Percentiles rank a stretch among this genome's conserved stretches.
phyloP scores from a whole-genome alignment of 1,139 yeast species.

The Magnusiomyces suaveolens region DNA sequence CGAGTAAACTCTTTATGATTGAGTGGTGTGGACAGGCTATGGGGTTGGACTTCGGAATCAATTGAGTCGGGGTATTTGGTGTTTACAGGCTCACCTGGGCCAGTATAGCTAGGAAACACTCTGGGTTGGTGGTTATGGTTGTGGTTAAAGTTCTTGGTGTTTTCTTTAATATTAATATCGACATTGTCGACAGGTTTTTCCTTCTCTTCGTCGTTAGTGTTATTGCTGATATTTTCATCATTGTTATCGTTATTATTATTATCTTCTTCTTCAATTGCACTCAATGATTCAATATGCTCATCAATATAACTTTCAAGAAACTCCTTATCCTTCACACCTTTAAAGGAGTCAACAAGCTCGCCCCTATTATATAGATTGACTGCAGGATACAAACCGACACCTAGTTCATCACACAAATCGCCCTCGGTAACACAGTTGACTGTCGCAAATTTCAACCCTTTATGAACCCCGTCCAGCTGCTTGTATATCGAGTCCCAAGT shows the following conservation, averaged over 20 bases:
- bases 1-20: conserved; percentile 20
- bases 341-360: conserved; percentile 18
- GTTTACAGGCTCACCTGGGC: conserved; percentile 15
- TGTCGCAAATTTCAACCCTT: conserved; percentile 30
- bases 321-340: conserved; percentile 3
- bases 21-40: conserved; percentile 21
- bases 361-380: conserved; percentile 32
- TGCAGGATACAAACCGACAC: conserved; percentile 30
- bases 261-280: not conserved
- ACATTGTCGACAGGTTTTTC: no score
- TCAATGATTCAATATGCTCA: no score
- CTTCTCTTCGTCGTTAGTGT: no score
- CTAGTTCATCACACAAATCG: conserved; percentile 31
- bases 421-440: conserved; percentile 36
- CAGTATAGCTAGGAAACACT: conserved; percentile 16
- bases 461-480: conserved; percentile 15
- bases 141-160: no score
- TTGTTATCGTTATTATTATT: not conserved
- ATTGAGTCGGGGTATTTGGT: conserved; percentile 14
- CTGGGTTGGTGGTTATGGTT: no score
- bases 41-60: conserved; percentile 14
- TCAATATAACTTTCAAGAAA: not conserved
- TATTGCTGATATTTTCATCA: no score
- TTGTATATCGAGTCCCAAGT: conserved; percentile 30
- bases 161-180: no score